Evolutionary conservation across 2,329 filamentous ascomycete species (phyloP).

Genomic region (Phoma herbarum): DNA sequence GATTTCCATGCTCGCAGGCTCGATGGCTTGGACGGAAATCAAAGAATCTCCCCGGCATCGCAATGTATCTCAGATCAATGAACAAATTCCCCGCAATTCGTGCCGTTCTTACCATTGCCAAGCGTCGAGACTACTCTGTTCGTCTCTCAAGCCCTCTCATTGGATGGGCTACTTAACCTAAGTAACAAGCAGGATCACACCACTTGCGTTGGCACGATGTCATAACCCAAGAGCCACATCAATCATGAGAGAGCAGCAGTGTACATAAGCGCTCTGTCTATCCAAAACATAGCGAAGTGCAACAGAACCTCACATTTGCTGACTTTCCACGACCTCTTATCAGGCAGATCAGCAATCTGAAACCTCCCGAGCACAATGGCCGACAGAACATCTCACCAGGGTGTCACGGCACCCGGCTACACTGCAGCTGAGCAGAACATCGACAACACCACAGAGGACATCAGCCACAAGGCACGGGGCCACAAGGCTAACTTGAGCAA

Average conservation of each 20-base stretch:
- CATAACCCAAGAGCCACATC: neutral
- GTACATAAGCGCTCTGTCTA: neutral
- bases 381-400: conserved; percentile 19
- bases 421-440: conserved; percentile 23
- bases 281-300: no score
- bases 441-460: conserved; percentile 28
- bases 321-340: neutral
- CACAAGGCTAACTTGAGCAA: conserved; percentile 60
- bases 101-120: conserved; percentile 3
- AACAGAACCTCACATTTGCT: no score
- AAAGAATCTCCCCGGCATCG: neutral
- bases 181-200: neutral
- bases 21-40: neutral
- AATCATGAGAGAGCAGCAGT: neutral
- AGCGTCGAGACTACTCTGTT: neutral
- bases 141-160: neutral
- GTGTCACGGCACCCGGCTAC: conserved; percentile 21
- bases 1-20: neutral
- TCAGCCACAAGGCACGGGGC: conserved; percentile 36
- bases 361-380: neutral
- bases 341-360: no score
- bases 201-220: neutral
- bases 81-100: neutral
- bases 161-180: neutral
- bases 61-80: neutral